Conservation (phyloP, 306 rosid species). For the Corylus heterophylla region DNA sequence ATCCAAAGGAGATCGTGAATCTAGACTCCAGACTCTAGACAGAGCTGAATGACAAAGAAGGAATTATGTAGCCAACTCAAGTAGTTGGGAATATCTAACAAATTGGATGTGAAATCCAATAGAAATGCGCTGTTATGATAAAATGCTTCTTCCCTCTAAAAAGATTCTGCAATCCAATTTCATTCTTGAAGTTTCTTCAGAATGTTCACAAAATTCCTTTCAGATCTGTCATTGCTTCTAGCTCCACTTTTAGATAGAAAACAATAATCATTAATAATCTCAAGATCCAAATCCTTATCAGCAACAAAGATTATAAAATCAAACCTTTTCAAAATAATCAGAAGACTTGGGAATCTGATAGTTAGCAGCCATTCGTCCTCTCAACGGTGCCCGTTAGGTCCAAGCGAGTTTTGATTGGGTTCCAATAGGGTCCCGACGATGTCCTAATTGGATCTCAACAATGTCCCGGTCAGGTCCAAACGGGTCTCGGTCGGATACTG, state of each 20-base stretch:
- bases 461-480: too few relatives aligned
- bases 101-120: neutral
- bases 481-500: too few relatives aligned
- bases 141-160: neutral
- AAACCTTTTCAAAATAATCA: neutral
- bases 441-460: too few relatives aligned
- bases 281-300: neutral
- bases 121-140: neutral
- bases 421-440: too few relatives aligned
- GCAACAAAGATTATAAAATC: neutral
- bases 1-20: neutral
- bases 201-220: too few relatives aligned
- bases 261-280: neutral
- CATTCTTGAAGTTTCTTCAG: too few relatives aligned
- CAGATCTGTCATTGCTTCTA: neutral
- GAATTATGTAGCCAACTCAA: neutral
- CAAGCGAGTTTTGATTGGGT: too few relatives aligned
- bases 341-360: neutral
- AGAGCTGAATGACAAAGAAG: neutral
- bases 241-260: neutral
- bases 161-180: too few relatives aligned
- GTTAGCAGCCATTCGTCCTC: slow-evolving; percentile 1
- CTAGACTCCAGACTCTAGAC: neutral
- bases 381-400: too few relatives aligned
- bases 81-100: neutral